Percentiles rank a stretch among this genome's conserved stretches.
These are phyloP conservation scores for Leccinum insolens DNA, from an alignment of 1,284 basidiomycete species.

Conservation along the genomic window DNA sequence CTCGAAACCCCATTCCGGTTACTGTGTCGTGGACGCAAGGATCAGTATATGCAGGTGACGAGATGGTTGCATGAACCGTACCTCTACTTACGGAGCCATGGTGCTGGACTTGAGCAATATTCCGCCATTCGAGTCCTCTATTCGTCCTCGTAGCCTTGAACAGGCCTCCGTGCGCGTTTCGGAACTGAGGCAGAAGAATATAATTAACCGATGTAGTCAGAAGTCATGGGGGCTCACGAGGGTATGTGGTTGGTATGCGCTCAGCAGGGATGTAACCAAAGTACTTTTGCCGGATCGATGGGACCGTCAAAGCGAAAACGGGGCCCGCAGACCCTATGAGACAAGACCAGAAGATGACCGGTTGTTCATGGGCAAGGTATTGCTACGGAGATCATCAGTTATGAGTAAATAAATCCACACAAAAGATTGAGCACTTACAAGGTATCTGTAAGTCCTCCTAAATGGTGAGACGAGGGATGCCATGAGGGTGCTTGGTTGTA, in stretches of 20 bases:
- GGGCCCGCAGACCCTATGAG: slow-evolving; percentile 80
- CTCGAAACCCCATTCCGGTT: not conserved
- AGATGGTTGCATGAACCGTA: not conserved
- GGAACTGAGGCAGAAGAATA: slow-evolving; percentile 28
- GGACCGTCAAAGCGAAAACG: slow-evolving; percentile 73
- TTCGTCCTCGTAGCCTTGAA: slow-evolving; percentile 48
- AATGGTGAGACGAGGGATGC: slow-evolving; percentile 35
- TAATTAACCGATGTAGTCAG: not conserved
- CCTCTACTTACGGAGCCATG: slow-evolving; percentile 6
- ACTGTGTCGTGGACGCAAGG: not conserved
- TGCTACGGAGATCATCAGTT: slow-evolving; percentile 37
- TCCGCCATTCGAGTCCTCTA: slow-evolving; percentile 12
- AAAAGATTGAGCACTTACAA: slow-evolving; percentile 23
- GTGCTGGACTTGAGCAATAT: not conserved
- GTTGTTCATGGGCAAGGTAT: slow-evolving; percentile 89
- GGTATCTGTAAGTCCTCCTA: slow-evolving; percentile 33
- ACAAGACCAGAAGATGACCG: slow-evolving; percentile 90
- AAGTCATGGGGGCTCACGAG: slow-evolving; percentile 58
- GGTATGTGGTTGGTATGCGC: slow-evolving; percentile 82
- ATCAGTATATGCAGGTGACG: not conserved
- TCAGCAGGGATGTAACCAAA: slow-evolving; percentile 79
- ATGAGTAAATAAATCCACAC: not conserved
- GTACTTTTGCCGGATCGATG: slow-evolving; percentile 73
- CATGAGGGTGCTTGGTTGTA: slow-evolving; percentile 20
- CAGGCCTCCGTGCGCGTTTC: slow-evolving; percentile 39